These are phyloP conservation scores for Ustilago trichophora DNA, from an alignment of 1,284 basidiomycete species.

Conservation along the genomic window DNA sequence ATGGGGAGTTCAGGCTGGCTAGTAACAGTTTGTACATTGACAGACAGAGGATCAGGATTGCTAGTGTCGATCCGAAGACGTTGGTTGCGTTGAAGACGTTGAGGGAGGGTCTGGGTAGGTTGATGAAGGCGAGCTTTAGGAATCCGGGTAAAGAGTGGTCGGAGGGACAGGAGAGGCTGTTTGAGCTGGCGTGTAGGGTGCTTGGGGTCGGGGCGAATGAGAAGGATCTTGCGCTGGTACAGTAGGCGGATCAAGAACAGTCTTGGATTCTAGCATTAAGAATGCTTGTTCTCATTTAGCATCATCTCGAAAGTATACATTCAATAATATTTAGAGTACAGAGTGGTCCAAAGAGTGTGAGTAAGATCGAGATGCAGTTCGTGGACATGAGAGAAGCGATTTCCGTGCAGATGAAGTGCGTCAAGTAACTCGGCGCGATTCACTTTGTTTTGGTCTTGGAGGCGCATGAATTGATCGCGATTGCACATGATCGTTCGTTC, in stretches of 20 bases:
- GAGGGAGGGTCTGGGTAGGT: constrained; percentile 74
- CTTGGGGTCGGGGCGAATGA: constrained; percentile 56
- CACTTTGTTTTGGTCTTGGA: no score
- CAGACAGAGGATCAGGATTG: constrained; percentile 80
- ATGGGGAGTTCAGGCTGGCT: constrained; percentile 85
- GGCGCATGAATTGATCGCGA: no score
- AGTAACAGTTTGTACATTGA: constrained; percentile 81
- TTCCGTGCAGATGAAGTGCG: no score
- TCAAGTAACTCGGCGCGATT: no score
- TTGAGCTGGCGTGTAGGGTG: constrained; percentile 68
- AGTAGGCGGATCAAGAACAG: constrained; percentile 2
- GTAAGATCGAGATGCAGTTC: no score
- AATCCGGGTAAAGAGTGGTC: constrained; percentile 74
- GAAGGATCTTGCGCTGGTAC: constrained; percentile 43
- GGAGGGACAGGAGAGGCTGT: constrained; percentile 75
- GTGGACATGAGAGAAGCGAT: no score
- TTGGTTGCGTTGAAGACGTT: constrained; percentile 83
- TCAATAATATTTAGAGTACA: no score
- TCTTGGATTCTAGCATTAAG: no score
- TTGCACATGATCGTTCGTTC: no score
- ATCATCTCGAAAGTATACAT: no score
- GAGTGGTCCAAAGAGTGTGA: no score
- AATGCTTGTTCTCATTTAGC: no score
- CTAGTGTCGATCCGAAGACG: constrained; percentile 74
- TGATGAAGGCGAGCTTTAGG: constrained; percentile 72